Evolutionary conservation across 2,329 filamentous ascomycete genomes (phyloP), one percentile per base, ranked within the genome.

Genomic region (Cordyceps cicadae): DNA sequence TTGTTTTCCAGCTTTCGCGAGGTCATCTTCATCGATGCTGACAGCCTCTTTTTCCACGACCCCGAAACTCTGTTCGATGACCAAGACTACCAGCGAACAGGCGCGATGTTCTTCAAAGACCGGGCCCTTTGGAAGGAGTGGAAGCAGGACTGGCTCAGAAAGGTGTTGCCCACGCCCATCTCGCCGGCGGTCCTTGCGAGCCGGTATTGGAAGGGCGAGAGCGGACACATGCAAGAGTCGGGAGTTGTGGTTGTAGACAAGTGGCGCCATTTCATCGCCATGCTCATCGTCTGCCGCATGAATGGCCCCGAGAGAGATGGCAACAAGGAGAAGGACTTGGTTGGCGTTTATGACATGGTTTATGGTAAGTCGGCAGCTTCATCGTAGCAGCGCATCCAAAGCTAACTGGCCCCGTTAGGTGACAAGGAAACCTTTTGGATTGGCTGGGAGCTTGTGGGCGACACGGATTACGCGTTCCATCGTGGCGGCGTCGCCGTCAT

Each of bases 391-490:
- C 3, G 9, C 11, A 3, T 24, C 24, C 17, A 29, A 24, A 49
- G 32, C 54, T 57, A 49, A 56, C 1, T 26, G 54, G 24, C 5
- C 21, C 8, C 37, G 5, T 5, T 32, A 58, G 55, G 55, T 21
- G 55, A 58, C 24, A 58, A 58, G 21, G 55, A 58, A 24, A 58
- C 55, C 2, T 58, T 58, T 21, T 58, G 55, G 46, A 49, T 58
- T 32, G 55, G 55, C 21, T 58, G 46, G 55, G 55, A 58, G 6
- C 55, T 58, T 17, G 55, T 43, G 3, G 55, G 55, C 3, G 55
- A 58, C n/a, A 51, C 55, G 3, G 55, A 51, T 21, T 58, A 58
- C 26, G 55, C 55, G 5, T 58, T 58, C 15, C 55, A 58, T 17
- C 46, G 48, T 11, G 55, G 55, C 17, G 8, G 34, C 12, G 55